A percentile compares a stretch with the other conserved stretches of the same genome.
Evolutionary conservation across 441 rosid species (phyloP).

Genomic region (Pelargonium australe): DNA sequence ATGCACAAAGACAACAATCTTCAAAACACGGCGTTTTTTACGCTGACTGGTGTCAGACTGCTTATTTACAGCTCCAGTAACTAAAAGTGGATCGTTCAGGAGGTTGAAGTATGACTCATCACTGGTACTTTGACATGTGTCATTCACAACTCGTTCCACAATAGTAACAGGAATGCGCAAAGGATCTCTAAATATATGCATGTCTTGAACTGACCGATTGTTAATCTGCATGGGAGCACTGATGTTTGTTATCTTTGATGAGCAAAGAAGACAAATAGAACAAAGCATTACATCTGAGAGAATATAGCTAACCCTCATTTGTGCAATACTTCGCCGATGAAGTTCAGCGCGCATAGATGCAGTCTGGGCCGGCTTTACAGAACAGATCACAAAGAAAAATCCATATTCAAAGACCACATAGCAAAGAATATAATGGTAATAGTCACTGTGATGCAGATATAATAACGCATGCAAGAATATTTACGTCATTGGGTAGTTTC

Average conservation of each 20-base stretch:
- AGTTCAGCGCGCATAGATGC: constrained; percentile 88
- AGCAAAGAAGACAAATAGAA: constrained; percentile 2
- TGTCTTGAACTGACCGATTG: constrained; percentile 71
- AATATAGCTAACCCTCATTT: constrained; percentile 64
- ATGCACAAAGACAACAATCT: constrained; percentile 78
- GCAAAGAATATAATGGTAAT: constrained; percentile 8
- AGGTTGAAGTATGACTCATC: constrained; percentile 51
- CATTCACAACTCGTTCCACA: constrained; percentile 70
- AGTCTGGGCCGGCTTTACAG: constrained; percentile 59
- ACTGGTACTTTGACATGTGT: constrained; percentile 66
- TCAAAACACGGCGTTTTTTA: constrained; percentile 48
- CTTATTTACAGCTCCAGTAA: constrained; percentile 28
- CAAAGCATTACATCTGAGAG: constrained; percentile 9
- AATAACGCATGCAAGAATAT: constrained; percentile 13
- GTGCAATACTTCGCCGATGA: constrained; percentile 90
- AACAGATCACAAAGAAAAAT: constrained; percentile 18
- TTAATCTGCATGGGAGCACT: constrained; percentile 58
- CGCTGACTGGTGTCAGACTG: constrained; percentile 19
- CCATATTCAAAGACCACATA: constrained; percentile 20
- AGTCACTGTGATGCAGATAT: background rate
- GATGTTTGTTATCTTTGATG: background rate
- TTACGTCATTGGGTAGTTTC: constrained; percentile 65
- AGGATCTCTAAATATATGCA: constrained; percentile 82
- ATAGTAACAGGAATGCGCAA: constrained; percentile 67
- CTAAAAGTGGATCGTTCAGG: constrained; percentile 25